Evolutionary conservation across 768 basidiomycete genomes (phyloP).

Genomic region (Suillus subalutaceus): DNA sequence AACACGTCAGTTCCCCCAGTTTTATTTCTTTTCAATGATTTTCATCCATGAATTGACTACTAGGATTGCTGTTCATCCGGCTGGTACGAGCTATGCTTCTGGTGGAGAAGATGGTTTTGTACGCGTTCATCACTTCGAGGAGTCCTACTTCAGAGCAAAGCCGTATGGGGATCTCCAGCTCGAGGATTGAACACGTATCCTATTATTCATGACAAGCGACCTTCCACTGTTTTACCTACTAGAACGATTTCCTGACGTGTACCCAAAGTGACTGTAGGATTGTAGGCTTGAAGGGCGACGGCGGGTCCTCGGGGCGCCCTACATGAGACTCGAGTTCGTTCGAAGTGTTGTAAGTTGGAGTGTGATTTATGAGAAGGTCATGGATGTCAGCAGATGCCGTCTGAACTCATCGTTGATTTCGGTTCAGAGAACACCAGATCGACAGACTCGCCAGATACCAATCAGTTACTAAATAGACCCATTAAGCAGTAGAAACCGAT

Average conservation of each 20-base stretch:
- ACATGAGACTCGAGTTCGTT: neutral
- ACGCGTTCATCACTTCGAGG: slow-evolving; percentile 91
- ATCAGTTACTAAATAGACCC: neutral
- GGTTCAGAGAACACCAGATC: neutral
- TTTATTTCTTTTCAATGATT: neutral
- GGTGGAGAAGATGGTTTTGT: slow-evolving; percentile 97
- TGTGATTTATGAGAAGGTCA: neutral
- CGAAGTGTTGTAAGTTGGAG: neutral
- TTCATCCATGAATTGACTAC: slow-evolving; percentile 12
- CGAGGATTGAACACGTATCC: slow-evolving; percentile 46
- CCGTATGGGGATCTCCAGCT: slow-evolving; percentile 91
- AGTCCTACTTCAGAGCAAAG: slow-evolving; percentile 88
- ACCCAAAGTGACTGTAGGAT: neutral
- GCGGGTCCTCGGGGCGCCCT: neutral
- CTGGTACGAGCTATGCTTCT: slow-evolving; percentile 86
- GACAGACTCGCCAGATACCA: neutral
- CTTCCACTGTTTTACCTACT: neutral
- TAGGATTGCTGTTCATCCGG: slow-evolving; percentile 92
- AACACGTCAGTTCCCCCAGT: slow-evolving; percentile 73
- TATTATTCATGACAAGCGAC: slow-evolving; percentile 9
- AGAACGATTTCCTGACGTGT: neutral
- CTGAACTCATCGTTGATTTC: neutral
- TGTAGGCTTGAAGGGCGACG: neutral
- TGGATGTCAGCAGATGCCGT: neutral
- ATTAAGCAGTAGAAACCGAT: neutral